Conservation (phyloP, 2,329 filamentous ascomycete species). For the Aureobasidium sp. region DNA sequence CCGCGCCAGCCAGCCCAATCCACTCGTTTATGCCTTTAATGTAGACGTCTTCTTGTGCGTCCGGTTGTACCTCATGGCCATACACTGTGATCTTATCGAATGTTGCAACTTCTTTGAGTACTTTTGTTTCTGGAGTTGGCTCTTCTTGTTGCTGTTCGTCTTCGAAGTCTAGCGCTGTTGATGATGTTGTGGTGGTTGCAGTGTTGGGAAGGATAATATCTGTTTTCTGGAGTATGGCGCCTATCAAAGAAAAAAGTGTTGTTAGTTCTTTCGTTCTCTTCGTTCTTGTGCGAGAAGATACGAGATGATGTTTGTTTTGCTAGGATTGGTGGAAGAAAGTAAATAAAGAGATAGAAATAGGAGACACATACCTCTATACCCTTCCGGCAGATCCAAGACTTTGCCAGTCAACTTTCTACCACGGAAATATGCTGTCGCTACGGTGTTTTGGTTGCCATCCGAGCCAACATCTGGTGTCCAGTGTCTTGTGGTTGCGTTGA, state of each 20-base stretch:
- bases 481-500: conserved; percentile 57
- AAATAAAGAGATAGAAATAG: not conserved
- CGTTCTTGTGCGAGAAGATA: not conserved
- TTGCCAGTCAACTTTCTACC: conserved; percentile 72
- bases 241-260: not conserved
- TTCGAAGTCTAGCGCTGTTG: conserved; percentile 18
- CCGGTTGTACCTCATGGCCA: conserved; percentile 65
- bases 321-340: not conserved
- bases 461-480: conserved; percentile 52
- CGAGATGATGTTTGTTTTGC: not conserved
- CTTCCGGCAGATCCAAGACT: conserved; percentile 58
- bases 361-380: conserved; percentile 50
- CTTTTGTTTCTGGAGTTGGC: conserved; percentile 46
- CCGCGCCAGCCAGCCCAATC: conserved; percentile 64
- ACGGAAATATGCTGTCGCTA: conserved; percentile 61
- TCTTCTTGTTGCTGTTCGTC: conserved; percentile 19
- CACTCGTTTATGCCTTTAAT: conserved; percentile 72
- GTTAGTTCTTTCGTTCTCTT: not conserved
- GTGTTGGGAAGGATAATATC: conserved; percentile 18
- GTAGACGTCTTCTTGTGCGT: conserved; percentile 59
- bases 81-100: conserved; percentile 78
- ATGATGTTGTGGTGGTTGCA: not conserved
- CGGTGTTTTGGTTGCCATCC: conserved; percentile 18
- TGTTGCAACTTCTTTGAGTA: conserved; percentile 55
- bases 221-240: conserved; percentile 23